Evolutionary conservation across 306 rosid species (phyloP).

Genomic region (Cercis canadensis): DNA sequence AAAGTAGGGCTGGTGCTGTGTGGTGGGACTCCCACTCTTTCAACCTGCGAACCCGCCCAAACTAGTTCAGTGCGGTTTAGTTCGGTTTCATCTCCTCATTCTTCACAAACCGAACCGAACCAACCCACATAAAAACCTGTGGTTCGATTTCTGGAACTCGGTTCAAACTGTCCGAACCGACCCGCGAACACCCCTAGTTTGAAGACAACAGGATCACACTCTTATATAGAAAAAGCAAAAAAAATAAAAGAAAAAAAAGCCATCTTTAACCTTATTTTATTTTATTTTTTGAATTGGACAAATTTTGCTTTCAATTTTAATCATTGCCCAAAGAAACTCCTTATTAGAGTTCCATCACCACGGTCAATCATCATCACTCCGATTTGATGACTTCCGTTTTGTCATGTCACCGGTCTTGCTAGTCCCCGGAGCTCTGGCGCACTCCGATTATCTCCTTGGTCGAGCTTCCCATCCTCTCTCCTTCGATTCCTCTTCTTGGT

Average conservation of each 20-base stretch:
- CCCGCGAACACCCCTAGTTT: too few species aligned
- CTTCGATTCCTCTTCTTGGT: conserved; percentile 26
- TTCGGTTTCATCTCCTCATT: too few species aligned
- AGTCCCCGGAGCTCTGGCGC: conserved; percentile 43
- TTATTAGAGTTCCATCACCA: conserved; percentile 8
- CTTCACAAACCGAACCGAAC: too few species aligned
- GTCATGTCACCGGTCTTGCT: conserved; percentile 54
- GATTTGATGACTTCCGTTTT: conserved; percentile 55
- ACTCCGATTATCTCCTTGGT: conserved; percentile 25
- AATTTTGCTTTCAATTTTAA: background rate
- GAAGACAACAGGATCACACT: too few species aligned
- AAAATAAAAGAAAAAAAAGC: too few species aligned
- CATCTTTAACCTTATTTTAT: too few species aligned
- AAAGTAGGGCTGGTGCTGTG: background rate
- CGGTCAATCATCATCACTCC: conserved; percentile 1
- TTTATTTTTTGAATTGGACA: background rate
- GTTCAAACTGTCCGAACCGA: too few species aligned
- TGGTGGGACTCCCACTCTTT: background rate
- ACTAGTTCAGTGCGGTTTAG: too few species aligned
- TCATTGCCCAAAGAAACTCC: background rate
- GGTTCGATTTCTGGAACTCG: too few species aligned
- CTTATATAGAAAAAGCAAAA: too few species aligned
- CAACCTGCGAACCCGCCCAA: too few species aligned
- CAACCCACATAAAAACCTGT: too few species aligned
- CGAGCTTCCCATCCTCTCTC: conserved; percentile 38